Conservation (phyloP, 2,329 filamentous ascomycete genomes). For the Verticillium longisporum region DNA sequence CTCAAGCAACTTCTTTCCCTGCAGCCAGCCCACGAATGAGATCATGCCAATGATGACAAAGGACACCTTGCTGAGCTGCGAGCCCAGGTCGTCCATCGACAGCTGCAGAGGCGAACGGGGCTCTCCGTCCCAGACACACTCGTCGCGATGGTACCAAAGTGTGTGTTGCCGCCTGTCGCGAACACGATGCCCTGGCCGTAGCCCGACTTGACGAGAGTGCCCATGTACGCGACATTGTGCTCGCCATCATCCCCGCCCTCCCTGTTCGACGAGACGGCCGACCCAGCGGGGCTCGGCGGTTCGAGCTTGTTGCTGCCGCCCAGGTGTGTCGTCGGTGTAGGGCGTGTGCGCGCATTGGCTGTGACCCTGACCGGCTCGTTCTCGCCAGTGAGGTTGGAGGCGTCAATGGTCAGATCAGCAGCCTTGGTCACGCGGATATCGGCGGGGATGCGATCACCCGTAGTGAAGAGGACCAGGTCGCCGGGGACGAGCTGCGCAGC, state of each 20-base stretch:
- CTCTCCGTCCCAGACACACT: conserved; percentile 94
- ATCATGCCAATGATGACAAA: conserved; percentile 93
- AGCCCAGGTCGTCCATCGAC: conserved; percentile 93
- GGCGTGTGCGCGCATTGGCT: conserved; percentile 46
- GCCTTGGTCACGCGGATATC: conserved; percentile 92
- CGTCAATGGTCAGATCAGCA: conserved; percentile 86
- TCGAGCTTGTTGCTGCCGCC: conserved; percentile 14
- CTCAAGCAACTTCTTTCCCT: conserved; percentile 83
- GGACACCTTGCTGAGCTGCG: conserved; percentile 93
- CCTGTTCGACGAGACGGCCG: conserved; percentile 44
- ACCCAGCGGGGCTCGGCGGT: conserved; percentile 28
- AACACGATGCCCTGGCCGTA: conserved; percentile 97
- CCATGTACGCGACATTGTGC: conserved; percentile 97
- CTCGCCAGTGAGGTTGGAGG: conserved; percentile 93
- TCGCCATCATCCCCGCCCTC: conserved; percentile 66
- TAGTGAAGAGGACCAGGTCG: conserved; percentile 88
- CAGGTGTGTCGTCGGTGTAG: conserved; percentile 22
- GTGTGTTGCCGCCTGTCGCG: conserved; percentile 85
- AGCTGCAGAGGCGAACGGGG: conserved; percentile 88
- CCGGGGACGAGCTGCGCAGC: conserved; percentile 84
- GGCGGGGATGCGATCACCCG: conserved; percentile 91
- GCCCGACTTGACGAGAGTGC: conserved; percentile 88
- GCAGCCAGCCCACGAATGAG: conserved; percentile 80
- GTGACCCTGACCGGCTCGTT: conserved; percentile 86
- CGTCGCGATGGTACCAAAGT: conserved; percentile 93